Conservation (phyloP, 139 green algal species). For the Chlorella sp. region DNA sequence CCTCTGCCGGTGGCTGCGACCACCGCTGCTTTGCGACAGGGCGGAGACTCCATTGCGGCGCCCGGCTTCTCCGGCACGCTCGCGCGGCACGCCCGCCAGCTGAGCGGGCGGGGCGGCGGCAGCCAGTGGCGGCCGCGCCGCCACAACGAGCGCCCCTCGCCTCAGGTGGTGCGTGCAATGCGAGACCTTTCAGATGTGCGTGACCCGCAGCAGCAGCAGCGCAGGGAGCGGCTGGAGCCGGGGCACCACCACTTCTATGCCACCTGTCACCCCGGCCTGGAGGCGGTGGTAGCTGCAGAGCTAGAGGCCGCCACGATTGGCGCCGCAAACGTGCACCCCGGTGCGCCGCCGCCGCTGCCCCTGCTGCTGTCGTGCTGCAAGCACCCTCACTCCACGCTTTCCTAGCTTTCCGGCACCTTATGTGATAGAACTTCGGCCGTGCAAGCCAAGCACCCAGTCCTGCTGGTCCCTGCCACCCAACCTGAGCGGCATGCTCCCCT, state of each 20-base stretch:
- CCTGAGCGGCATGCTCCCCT: background rate
- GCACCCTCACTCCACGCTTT: too few species aligned
- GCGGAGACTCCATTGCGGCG: background rate
- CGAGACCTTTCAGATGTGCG: background rate
- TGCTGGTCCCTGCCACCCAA: background rate
- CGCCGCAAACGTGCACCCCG: slow-evolving; percentile 44
- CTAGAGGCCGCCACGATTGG: slow-evolving; percentile 56
- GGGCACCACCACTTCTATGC: slow-evolving; percentile 62
- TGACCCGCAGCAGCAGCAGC: slow-evolving; percentile 12
- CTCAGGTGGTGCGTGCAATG: background rate
- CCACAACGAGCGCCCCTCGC: background rate
- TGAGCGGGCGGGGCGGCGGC: background rate
- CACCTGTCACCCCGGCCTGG: slow-evolving; percentile 87
- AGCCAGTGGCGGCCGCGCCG: background rate
- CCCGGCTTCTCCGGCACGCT: background rate
- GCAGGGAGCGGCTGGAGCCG: background rate
- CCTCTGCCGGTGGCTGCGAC: background rate
- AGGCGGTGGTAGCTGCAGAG: slow-evolving; percentile 77
- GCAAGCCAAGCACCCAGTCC: background rate
- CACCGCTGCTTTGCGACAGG: background rate
- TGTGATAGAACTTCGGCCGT: too few species aligned
- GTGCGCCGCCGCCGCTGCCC: background rate
- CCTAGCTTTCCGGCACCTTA: too few species aligned
- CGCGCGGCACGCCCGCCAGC: background rate
- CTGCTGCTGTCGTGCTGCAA: too few species aligned